These are phyloP conservation scores for Mortierella alpina DNA, from an alignment of 192 early-diverging fungal species.

Conservation along the genomic window DNA sequence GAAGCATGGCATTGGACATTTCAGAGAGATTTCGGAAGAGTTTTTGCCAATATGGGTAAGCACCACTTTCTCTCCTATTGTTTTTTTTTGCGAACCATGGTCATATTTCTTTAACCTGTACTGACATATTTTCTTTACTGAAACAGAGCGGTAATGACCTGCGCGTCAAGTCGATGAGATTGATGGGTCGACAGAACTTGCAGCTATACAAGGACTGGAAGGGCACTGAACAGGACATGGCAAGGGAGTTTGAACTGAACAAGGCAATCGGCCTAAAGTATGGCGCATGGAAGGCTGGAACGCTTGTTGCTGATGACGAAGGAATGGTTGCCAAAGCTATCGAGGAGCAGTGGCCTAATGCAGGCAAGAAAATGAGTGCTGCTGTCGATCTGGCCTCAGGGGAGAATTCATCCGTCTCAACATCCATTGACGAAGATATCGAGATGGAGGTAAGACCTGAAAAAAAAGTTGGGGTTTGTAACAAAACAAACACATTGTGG, in stretches of 20 bases:
- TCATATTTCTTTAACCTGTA: not conserved
- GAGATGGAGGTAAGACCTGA: conserved; percentile 40
- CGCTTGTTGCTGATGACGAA: conserved; percentile 86
- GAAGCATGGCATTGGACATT: conserved; percentile 88
- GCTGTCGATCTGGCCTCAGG: conserved; percentile 1
- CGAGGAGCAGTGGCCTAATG: conserved; percentile 49
- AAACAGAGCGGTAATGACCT: conserved; percentile 78
- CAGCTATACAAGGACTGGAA: conserved; percentile 90
- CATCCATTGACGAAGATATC: conserved; percentile 37
- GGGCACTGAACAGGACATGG: conserved; percentile 75
- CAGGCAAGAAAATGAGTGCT: conserved; percentile 9
- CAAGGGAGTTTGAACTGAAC: conserved; percentile 80
- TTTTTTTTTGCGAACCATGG: not conserved
- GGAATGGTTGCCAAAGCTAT: conserved; percentile 69
- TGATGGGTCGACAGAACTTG: conserved; percentile 89
- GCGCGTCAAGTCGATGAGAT: conserved; percentile 83
- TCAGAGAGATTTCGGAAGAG: conserved; percentile 85
- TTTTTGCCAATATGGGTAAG: conserved; percentile 82
- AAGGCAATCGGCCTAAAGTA: conserved; percentile 82
- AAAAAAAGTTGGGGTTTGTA: too few species aligned
- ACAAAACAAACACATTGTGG: too few species aligned
- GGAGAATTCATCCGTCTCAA: conserved; percentile 36
- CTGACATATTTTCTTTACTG: not conserved
- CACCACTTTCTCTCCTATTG: not conserved
- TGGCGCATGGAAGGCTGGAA: conserved; percentile 83